A percentile compares a stretch with the other conserved stretches of the same genome.
Conservation (phyloP, 768 basidiomycete species). For the Gymnopilus dilepis region DNA sequence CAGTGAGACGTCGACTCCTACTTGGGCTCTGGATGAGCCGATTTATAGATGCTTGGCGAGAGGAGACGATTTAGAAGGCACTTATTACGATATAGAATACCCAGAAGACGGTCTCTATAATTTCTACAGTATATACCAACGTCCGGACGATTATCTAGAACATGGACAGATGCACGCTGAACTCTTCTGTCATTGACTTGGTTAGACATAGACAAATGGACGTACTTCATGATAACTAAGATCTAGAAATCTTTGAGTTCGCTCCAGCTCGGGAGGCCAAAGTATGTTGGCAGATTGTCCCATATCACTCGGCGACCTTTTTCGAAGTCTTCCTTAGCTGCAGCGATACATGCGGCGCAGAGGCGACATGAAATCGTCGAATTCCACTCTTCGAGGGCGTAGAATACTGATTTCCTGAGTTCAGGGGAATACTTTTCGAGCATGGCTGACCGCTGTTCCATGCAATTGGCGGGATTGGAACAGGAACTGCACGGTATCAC, state of each 20-base stretch:
- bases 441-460: neutral
- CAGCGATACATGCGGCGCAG: neutral
- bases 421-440: neutral
- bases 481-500: neutral
- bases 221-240: no score
- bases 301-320: neutral
- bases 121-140: no score
- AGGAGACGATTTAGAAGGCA: no score
- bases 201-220: no score
- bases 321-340: neutral
- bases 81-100: no score
- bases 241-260: neutral
- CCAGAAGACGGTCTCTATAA: no score
- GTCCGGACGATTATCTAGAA: no score
- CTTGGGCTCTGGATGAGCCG: no score
- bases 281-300: neutral
- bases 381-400: neutral
- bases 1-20: no score
- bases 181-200: no score
- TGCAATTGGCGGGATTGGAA: neutral
- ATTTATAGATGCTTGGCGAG: no score
- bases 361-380: neutral
- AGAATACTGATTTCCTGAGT: neutral
- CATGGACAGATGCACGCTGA: no score
- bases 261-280: neutral